Evolutionary conservation across 176 grass and related monocot species (phyloP).

Genomic region (Aegilops tauschii): DNA sequence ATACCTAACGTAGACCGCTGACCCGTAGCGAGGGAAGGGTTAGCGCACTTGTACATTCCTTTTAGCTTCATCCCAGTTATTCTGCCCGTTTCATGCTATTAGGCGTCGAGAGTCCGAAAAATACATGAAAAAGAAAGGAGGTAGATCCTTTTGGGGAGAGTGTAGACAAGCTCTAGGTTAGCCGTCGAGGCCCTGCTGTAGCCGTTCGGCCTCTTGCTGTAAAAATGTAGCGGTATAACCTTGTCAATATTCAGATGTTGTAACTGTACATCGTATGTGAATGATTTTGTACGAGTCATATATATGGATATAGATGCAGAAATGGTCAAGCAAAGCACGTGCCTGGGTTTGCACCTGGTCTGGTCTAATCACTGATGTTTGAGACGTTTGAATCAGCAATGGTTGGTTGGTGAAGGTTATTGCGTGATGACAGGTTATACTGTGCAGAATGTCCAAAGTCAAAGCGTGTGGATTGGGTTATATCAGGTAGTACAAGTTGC

Average conservation of each 20-base stretch:
- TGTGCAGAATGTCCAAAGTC: not conserved
- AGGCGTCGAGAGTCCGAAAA: not conserved
- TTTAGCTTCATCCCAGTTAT: constrained; percentile 23
- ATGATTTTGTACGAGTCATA: no score
- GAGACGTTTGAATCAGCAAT: not conserved
- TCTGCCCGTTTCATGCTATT: constrained; percentile 12
- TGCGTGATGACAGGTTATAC: not conserved
- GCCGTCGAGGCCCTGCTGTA: constrained; percentile 16
- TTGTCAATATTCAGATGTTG: constrained; percentile 19
- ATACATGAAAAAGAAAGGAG: not conserved
- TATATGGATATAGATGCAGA: not conserved
- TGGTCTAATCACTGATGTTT: not conserved
- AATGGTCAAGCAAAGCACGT: constrained; percentile 16
- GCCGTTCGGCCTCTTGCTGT: constrained; percentile 39
- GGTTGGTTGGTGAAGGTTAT: not conserved
- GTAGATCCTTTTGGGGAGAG: not conserved
- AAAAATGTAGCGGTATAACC: constrained; percentile 43
- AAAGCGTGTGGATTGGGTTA: not conserved
- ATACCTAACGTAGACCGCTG: constrained; percentile 37
- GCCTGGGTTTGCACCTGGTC: not conserved
- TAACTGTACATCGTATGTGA: not conserved
- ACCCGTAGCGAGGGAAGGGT: constrained; percentile 11
- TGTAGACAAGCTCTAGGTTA: constrained; percentile 46
- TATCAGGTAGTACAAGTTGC: constrained; percentile 1
- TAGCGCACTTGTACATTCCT: constrained; percentile 26